Evolutionary conservation across 305 asterid species (phyloP).

Genomic region (Solanum chacoense): DNA sequence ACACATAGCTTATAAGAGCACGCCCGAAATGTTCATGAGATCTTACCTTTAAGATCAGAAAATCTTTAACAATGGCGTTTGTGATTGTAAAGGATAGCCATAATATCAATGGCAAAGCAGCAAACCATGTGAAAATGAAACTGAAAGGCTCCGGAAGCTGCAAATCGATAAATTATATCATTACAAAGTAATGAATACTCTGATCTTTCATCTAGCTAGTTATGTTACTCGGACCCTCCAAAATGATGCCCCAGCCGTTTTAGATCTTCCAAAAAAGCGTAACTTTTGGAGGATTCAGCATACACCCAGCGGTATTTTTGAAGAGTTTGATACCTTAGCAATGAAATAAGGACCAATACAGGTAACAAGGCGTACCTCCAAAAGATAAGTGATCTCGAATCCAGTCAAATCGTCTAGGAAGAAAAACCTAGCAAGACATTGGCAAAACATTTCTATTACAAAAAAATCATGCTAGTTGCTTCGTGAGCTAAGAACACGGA

Average conservation of each 20-base stretch:
- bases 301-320: neutral
- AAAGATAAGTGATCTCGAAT: conserved; percentile 79
- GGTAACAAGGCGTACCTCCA: conserved; percentile 47
- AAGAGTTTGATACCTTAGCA: neutral
- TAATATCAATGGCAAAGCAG: conserved; percentile 70
- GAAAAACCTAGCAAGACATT: conserved; percentile 54
- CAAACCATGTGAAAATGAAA: conserved; percentile 96
- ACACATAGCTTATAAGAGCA: neutral
- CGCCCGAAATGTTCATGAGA: neutral
- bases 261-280: neutral
- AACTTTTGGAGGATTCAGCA: neutral
- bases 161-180: conserved; percentile 3
- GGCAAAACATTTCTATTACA: neutral
- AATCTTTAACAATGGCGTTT: conserved; percentile 55
- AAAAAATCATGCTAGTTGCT: neutral
- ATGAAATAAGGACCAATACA: neutral
- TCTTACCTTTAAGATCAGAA: conserved; percentile 67
- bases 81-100: conserved; percentile 72
- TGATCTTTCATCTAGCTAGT: neutral
- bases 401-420: conserved; percentile 97
- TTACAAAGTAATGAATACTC: neutral
- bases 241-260: neutral
- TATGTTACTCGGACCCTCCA: neutral
- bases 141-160: conserved; percentile 99
- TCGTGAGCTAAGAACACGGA: neutral